Base-by-base conservation (phyloP, 2,329 filamentous ascomycete species). In the Elsinoe necatrix region DNA sequence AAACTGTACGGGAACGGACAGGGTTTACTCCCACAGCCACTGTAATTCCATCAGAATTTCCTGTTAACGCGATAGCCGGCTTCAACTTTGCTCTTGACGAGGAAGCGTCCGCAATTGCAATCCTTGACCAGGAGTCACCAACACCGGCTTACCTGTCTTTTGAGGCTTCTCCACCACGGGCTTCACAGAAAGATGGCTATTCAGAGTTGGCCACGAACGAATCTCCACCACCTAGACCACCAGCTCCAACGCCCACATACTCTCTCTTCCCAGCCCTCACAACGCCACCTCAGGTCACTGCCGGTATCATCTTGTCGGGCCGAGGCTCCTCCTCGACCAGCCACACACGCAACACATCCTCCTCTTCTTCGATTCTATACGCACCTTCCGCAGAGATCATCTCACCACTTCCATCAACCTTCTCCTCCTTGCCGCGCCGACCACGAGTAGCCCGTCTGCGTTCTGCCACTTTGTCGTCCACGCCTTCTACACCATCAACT, bases 261-360 rank as follows among this genome's bases (percentile, higher is more conserved):
- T 52, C 48, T 16, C 48, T 52, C 18, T 52, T 52, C 14, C 48
- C 48, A 4, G 9, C 48, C 48, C 14, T 52, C 31, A 52, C 48
- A 18, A 52, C 48, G 8, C 48, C 48, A 16, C 29, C 48, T 12
- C 41, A 27, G 25, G 11, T 27, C 20, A 8, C 31, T 11, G 29
- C 48, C 4, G 48, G 48, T 20, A 18, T 52, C 16, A 39, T 37
- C 31, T 29, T 52, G 4, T 27, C 48, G 3, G 1, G 21, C 7
- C 23, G 45, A 14, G 23, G 16, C 45, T 50, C 45, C 21, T 34
- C 45, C 25, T 50, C 45, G 12, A 34, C 45, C 7, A 18, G 9
- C 25, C 48, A 52, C 20, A 52, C 48, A n/a, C 48, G 48, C 48
- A 37, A 35, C 31, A 39, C 48, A n/a, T 52, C 48, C 29, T 52